Percentiles rank a stretch among this genome's conserved stretches.
These are phyloP conservation scores for Podaxis rugospora DNA, from an alignment of 768 basidiomycete genomes.

Conservation along the genomic window DNA sequence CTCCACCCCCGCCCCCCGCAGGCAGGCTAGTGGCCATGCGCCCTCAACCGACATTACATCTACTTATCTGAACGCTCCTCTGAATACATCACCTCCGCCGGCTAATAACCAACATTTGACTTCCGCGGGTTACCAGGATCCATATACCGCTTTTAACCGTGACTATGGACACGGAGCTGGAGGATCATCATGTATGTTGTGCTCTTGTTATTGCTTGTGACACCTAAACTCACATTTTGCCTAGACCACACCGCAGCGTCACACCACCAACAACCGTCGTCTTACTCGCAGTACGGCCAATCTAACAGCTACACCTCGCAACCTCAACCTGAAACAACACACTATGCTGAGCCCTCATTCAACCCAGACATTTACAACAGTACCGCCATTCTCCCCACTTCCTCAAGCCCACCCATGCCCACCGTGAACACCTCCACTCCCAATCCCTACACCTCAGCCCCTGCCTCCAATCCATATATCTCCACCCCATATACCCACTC, in stretches of 20 bases:
- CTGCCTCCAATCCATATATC: not conserved
- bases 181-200: slow-evolving; percentile 48
- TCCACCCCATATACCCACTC: slow-evolving; percentile 21
- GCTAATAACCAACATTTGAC: slow-evolving; percentile 28
- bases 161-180: slow-evolving; percentile 53
- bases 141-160: slow-evolving; percentile 24
- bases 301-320: slow-evolving; percentile 29
- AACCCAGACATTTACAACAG: slow-evolving; percentile 36
- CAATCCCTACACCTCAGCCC: slow-evolving; percentile 5
- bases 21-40: slow-evolving; percentile 20
- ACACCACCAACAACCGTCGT: slow-evolving; percentile 45
- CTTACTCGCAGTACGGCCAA: slow-evolving; percentile 48
- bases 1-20: slow-evolving; percentile 11
- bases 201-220: not conserved
- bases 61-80: slow-evolving; percentile 11
- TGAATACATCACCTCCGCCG: slow-evolving; percentile 12
- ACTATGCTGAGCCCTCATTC: slow-evolving; percentile 23
- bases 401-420: slow-evolving; percentile 14
- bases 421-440: slow-evolving; percentile 13
- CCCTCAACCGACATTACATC: slow-evolving; percentile 8
- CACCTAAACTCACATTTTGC: slow-evolving; percentile 8
- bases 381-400: slow-evolving; percentile 13
- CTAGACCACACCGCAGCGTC: slow-evolving; percentile 53
- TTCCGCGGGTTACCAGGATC: slow-evolving; percentile 31
- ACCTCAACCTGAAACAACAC: slow-evolving; percentile 22